Base-by-base conservation (phyloP, 1,284 basidiomycete species). In the Pseudozyma sp. region DNA sequence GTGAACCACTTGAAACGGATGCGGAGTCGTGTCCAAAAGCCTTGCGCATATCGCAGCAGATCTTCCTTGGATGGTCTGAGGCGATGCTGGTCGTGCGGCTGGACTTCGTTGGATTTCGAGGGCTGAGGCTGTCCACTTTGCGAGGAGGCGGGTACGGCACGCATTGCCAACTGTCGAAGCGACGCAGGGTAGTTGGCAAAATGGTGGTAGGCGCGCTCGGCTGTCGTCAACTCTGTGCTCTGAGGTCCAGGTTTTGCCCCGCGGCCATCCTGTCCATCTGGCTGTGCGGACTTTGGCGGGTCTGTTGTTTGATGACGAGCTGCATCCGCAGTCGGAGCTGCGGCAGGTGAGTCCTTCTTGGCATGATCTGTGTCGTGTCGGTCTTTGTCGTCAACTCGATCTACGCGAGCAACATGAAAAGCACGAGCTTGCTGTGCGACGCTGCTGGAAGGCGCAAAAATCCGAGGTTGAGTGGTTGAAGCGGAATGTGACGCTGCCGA, bases 1-100 rank as follows among this genome's bases (percentile, higher is more conserved):
- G 94, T 95, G 76, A 96, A 92, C 97, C 97, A 99, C 84, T 94
- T 94, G 86, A 97, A 94, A n/a, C 94, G 90, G 74, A 99, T 93
- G 14, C 92, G 89, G 37, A 93, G 85, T 2, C 97, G 90, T 75
- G 96, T 90, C 91, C 94, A 96, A 85, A 95, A 94, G 7, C 91
- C 90, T 47, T 89, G 92, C 4, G 96, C 91, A 4, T 94, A 91
- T 30, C 89, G 89, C 40, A 99, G 87, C 61, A 98, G 90, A 79
- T 98, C 94, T 39, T 84, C 82, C 11, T 82, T 75, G 1, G 79
- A 82, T 1, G 83, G 80, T 37, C 77, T 47, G 6, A 61, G 50
- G 7, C 58, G 58, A 13, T 75, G 62, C 3, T 45, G 52, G n/a
- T 60, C 60, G 42, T 60, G 47, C 0, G 58, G 44, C 34, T 72